phyloP scores from a whole-genome alignment of 2,329 filamentous ascomycete genomes.

The Macrophomina tecta region DNA sequence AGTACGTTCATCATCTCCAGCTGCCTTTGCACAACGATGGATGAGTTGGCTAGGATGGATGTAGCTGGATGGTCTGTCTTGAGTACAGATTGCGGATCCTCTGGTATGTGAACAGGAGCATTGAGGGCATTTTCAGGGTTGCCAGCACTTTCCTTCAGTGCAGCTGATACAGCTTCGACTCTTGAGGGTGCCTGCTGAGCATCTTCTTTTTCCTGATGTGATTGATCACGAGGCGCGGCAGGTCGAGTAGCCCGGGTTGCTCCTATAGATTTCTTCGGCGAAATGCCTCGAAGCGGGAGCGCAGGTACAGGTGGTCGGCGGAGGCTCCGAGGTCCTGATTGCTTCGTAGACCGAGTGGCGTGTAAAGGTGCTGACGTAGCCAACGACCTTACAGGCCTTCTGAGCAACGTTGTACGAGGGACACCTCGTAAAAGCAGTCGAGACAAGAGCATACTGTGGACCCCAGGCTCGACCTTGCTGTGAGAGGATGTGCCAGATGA shows the following conservation, averaged over 20 bases:
- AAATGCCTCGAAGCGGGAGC: neutral
- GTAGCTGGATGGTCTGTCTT: conserved; percentile 64
- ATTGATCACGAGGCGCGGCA: neutral
- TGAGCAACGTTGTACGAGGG: neutral
- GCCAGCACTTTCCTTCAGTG: conserved; percentile 50
- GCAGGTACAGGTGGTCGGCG: neutral
- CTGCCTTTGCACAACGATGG: conserved; percentile 67
- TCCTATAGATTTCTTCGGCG: neutral
- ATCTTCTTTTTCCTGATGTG: neutral
- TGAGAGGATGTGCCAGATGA: no score
- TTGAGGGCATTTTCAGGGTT: conserved; percentile 58
- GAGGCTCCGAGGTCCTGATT: neutral
- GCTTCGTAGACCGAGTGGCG: neutral
- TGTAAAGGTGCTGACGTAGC: neutral
- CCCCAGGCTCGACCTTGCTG: neutral
- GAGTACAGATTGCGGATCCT: conserved; percentile 65
- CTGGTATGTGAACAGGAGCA: conserved; percentile 65
- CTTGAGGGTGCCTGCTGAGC: conserved; percentile 33
- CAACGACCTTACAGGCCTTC: neutral
- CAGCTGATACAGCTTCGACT: conserved; percentile 51
- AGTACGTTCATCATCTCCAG: conserved; percentile 71
- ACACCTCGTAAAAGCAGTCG: neutral
- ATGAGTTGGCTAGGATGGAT: conserved; percentile 64
- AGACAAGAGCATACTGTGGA: neutral
- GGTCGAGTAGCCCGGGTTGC: neutral